These are phyloP conservation scores for Penicillium sp. DNA, from an alignment of 2,329 filamentous ascomycete species.

Conservation along the genomic window DNA sequence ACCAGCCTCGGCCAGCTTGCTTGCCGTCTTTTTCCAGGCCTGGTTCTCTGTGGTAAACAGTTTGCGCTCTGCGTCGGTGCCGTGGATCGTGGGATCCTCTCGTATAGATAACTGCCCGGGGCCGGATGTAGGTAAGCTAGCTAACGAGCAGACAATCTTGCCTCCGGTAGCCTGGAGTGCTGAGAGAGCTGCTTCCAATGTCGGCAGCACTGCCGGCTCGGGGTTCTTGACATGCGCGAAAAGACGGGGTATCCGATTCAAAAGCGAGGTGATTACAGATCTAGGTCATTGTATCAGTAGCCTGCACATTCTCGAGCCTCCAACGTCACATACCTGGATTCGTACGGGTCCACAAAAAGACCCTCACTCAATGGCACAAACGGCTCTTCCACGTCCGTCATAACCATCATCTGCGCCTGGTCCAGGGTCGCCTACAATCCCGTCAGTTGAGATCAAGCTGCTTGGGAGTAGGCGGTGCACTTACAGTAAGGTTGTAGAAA, in stretches of 20 bases:
- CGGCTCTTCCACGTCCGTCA: slow-evolving; percentile 95
- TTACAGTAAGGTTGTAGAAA: slow-evolving; percentile 90
- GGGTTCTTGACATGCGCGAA: slow-evolving; percentile 87
- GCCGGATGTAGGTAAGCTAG: slow-evolving; percentile 86
- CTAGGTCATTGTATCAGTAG: slow-evolving; percentile 39
- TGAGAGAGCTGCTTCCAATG: slow-evolving; percentile 77
- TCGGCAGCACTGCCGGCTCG: slow-evolving; percentile 81
- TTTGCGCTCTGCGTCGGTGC: slow-evolving; percentile 87
- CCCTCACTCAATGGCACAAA: slow-evolving; percentile 90
- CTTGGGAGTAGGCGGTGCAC: slow-evolving; percentile 35
- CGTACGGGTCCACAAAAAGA: slow-evolving; percentile 89
- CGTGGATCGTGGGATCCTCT: slow-evolving; percentile 81
- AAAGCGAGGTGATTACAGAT: slow-evolving; percentile 79
- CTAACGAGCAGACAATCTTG: slow-evolving; percentile 84
- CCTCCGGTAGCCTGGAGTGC: slow-evolving; percentile 84
- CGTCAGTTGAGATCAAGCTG: slow-evolving; percentile 27
- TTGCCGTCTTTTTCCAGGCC: slow-evolving; percentile 78
- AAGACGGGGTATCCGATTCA: slow-evolving; percentile 76
- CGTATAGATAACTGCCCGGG: slow-evolving; percentile 80
- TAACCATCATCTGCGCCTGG: slow-evolving; percentile 95
- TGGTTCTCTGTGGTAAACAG: slow-evolving; percentile 87
- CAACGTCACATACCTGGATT: slow-evolving; percentile 63
- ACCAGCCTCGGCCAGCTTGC: slow-evolving; percentile 82
- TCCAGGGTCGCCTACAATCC: slow-evolving; percentile 64
- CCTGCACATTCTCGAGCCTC: not conserved